These are phyloP conservation scores for Haplographium delicatum DNA, from an alignment of 495 filamentous ascomycete species.

Conservation along the genomic window DNA sequence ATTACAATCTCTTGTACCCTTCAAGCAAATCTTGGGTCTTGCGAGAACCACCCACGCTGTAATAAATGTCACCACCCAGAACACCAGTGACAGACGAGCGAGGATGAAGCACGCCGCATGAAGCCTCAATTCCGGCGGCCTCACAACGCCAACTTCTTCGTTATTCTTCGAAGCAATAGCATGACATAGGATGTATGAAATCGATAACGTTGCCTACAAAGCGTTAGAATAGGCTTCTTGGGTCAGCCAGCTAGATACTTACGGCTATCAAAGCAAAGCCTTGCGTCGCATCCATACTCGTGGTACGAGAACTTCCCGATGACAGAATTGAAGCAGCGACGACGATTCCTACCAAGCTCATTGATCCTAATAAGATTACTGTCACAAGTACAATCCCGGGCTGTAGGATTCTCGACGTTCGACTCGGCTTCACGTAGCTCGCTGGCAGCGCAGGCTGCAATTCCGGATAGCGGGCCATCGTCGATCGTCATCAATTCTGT, in stretches of 20 bases:
- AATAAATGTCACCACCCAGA: conserved; percentile 16
- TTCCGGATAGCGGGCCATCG: conserved; percentile 11
- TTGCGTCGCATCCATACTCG: neutral
- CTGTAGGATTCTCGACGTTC: conserved; percentile 4
- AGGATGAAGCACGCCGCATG: conserved; percentile 18
- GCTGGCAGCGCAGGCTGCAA: conserved; percentile 10
- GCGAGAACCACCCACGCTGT: conserved; percentile 7
- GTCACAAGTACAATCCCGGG: conserved; percentile 11
- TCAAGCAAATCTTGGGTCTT: conserved; percentile 3
- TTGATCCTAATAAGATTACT: neutral
- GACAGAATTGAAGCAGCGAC: conserved; percentile 1
- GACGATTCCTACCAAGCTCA: conserved; percentile 2
- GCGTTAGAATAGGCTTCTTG: neutral
- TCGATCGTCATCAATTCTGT: neutral
- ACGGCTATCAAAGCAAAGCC: conserved; percentile 10
- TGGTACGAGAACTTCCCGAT: neutral
- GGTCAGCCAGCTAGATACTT: neutral
- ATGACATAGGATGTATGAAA: conserved; percentile 15
- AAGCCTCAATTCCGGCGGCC: conserved; percentile 7
- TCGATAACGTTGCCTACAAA: conserved; percentile 12
- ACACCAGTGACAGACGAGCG: conserved; percentile 9
- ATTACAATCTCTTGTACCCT: conserved; percentile 1
- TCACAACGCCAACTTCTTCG: conserved; percentile 7
- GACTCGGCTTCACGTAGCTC: conserved; percentile 3
- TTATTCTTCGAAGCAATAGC: conserved; percentile 7